A percentile compares a stretch with the other conserved stretches of the same genome.
These are phyloP conservation scores for Wickerhamomyces strasburgensis DNA, from an alignment of 805 yeast genomes.

Conservation along the genomic window DNA sequence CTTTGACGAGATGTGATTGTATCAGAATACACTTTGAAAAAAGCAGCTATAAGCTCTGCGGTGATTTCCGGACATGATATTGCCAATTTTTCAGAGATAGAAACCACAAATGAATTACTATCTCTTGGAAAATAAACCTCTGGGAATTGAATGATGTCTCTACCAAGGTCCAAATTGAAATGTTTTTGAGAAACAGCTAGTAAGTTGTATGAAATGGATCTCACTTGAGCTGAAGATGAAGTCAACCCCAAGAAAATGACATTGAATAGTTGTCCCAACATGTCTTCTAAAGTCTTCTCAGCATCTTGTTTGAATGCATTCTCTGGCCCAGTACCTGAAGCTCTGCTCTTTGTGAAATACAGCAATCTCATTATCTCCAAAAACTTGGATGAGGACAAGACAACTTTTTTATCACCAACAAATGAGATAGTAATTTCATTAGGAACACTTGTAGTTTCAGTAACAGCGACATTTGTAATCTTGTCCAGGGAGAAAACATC, in stretches of 20 bases:
- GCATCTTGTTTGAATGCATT: conserved; percentile 8
- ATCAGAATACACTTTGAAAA: conserved; percentile 47
- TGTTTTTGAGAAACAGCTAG: conserved; percentile 57
- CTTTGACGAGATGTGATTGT: conserved; percentile 29
- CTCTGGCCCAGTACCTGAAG: conserved; percentile 27
- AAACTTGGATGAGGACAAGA: conserved; percentile 45
- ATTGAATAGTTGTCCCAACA: conserved; percentile 59
- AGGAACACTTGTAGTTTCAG: conserved; percentile 41
- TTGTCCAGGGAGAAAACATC: conserved; percentile 40
- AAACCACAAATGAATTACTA: conserved; percentile 53
- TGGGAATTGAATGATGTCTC: conserved; percentile 47
- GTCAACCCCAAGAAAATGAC: conserved; percentile 65
- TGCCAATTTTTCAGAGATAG: conserved; percentile 56
- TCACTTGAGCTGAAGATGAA: conserved; percentile 51
- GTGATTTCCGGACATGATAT: conserved; percentile 53
- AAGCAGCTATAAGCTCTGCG: conserved; percentile 45
- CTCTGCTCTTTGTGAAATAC: conserved; percentile 59
- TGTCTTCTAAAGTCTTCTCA: conserved; percentile 30
- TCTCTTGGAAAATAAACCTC: conserved; percentile 67
- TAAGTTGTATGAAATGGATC: conserved; percentile 58
- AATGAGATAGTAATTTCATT: conserved; percentile 46
- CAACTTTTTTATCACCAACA: conserved; percentile 30
- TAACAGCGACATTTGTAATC: conserved; percentile 35
- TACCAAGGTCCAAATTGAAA: conserved; percentile 57
- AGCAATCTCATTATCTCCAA: conserved; percentile 66